Conservation (phyloP, 2,329 filamentous ascomycete species). For the Talaromyces sp. region DNA sequence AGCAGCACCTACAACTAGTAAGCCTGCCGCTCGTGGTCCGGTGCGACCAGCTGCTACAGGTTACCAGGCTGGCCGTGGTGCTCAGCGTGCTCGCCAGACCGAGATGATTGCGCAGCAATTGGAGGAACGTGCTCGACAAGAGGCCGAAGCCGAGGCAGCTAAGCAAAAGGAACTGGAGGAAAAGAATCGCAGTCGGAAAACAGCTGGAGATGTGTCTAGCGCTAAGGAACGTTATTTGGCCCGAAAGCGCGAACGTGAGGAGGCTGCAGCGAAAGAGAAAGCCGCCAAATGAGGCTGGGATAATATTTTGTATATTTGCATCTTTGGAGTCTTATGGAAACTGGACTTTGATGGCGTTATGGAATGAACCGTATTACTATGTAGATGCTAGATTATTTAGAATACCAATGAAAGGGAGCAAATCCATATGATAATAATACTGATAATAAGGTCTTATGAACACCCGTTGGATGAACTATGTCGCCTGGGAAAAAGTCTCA, state of each 20-base stretch:
- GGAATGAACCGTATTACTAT: no score
- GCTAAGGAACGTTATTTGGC: constrained; percentile 65
- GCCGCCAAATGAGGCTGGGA: constrained; percentile 5
- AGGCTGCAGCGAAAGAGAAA: constrained; percentile 36
- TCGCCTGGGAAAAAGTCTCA: no score
- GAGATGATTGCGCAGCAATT: constrained; percentile 64
- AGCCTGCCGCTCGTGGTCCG: constrained; percentile 20
- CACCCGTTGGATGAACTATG: no score
- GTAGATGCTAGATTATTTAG: no score
- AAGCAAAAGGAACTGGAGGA: constrained; percentile 57
- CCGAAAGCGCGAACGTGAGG: constrained; percentile 57
- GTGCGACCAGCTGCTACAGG: constrained; percentile 24
- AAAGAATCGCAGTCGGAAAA: constrained; percentile 62
- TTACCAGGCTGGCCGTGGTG: constrained; percentile 42
- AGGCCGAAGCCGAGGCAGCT: constrained; percentile 60
- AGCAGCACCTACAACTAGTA: constrained; percentile 19
- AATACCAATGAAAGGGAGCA: no score
- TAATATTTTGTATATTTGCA: constrained; percentile 1
- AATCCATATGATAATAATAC: no score
- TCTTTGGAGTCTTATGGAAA: neutral
- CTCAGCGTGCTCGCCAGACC: constrained; percentile 59
- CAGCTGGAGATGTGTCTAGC: constrained; percentile 59
- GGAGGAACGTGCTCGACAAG: constrained; percentile 57
- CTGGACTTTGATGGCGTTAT: no score
- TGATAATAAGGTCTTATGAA: no score